A percentile compares a stretch with the other conserved stretches of the same genome.
Conservation (phyloP, 1,139 yeast species). For the Blastobotrys persicus region DNA sequence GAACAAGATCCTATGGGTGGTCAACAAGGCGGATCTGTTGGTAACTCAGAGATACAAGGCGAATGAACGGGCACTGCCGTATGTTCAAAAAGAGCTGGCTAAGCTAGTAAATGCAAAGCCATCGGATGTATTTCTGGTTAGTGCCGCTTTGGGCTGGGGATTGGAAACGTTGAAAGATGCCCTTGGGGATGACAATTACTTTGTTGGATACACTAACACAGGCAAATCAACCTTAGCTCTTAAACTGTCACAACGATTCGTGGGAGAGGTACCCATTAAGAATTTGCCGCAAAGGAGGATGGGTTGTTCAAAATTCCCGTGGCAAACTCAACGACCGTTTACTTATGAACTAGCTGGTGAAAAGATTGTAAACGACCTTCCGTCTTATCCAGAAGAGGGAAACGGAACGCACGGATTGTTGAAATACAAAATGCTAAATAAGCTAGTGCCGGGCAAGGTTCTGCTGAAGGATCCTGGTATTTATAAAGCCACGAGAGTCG, state of each 20-base stretch:
- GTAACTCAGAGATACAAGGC: slow-evolving; percentile 40
- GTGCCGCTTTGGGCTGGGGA: slow-evolving; percentile 56
- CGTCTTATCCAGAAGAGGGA: slow-evolving; percentile 25
- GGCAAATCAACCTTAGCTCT: slow-evolving; percentile 65
- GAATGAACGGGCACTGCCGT: slow-evolving; percentile 43
- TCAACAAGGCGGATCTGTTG: slow-evolving; percentile 60
- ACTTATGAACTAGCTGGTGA: slow-evolving; percentile 21
- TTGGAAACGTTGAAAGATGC: slow-evolving; percentile 38
- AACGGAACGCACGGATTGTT: slow-evolving; percentile 21
- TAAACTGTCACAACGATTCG: slow-evolving; percentile 18
- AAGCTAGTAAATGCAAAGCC: slow-evolving; percentile 44
- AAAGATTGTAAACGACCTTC: slow-evolving; percentile 26
- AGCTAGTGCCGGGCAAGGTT: slow-evolving; percentile 24
- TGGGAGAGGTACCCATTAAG: slow-evolving; percentile 10
- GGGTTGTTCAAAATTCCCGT: slow-evolving; percentile 22
- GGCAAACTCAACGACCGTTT: slow-evolving; percentile 26
- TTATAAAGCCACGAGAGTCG: slow-evolving; percentile 25
- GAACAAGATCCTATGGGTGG: slow-evolving; percentile 46
- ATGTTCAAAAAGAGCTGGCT: slow-evolving; percentile 46
- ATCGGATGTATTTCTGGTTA: slow-evolving; percentile 48
- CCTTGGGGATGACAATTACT: slow-evolving; percentile 48
- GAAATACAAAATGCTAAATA: slow-evolving; percentile 22
- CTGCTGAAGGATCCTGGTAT: slow-evolving; percentile 22
- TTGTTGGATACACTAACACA: slow-evolving; percentile 70
- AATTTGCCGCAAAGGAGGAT: slow-evolving; percentile 10